Evolutionary conservation across 257 asterid species (phyloP), one percentile per base, ranked within the genome.

Genomic region (Osmanthus fragrans): DNA sequence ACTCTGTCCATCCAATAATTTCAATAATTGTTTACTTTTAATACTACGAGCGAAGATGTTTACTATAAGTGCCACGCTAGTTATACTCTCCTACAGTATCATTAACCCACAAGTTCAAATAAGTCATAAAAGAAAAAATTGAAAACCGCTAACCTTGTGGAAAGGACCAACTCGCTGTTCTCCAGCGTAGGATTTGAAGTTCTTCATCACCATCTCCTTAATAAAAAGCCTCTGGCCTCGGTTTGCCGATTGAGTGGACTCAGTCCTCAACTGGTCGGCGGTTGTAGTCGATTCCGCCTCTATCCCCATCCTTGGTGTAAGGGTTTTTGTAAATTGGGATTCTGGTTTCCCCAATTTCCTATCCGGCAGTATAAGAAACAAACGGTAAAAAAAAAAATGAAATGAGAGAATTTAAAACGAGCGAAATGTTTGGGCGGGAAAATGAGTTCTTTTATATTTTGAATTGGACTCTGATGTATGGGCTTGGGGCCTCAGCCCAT

Each of bases 131-230:
- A 5, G 63, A 60, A 29, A 23, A 29, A 23, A 42, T 27, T 37
- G 12, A 2, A 27, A 83, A 81, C 77, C 88, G 89, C 90, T 84
- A 87, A 96, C 99, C 97, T 96, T 96, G 86, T 96, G 99, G 78
- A 96, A 96, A 42, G 98, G 98, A 85, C 99, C 99, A 85, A 96
- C 99, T 77, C 98, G 99, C 88, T 96, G 99, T 87, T 93, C 99
- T 82, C 99, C 99, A 30, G 99, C 99, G 77, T 96, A 96, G 7
- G 98, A 96, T 83, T 96, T 96, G 89, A 96, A 96, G 74, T 93
- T 90, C 80, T 84, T 81, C 99, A 96, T 91, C 76, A 96, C 92
- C 99, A 96, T 96, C 81, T 96, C 99, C 85, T 92, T 88, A 21
- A 96, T 96, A 84, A 91, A 90, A 65, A 96, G 87, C 85, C 99